Evolutionary conservation across 805 yeast genomes (phyloP).

Genomic region (Ogataea paradorogensis): DNA sequence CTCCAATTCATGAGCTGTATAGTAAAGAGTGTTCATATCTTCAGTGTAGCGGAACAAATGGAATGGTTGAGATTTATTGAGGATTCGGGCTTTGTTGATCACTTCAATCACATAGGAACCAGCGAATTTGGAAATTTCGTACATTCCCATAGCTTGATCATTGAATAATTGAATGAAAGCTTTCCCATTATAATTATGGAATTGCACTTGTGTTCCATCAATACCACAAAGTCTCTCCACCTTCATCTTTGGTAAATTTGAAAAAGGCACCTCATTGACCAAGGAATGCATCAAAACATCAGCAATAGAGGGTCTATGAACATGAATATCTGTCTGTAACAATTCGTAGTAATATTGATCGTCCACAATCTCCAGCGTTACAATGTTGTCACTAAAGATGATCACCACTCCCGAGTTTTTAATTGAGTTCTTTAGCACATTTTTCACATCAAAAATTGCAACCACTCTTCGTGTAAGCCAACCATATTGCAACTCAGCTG

Average conservation of each 20-base stretch:
- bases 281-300: conserved; percentile 88
- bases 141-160: conserved; percentile 22
- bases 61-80: conserved; percentile 80
- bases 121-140: conserved; percentile 24
- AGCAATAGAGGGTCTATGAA: conserved; percentile 57
- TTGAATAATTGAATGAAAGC: conserved; percentile 30
- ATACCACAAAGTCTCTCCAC: conserved; percentile 70
- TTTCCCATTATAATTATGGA: conserved; percentile 34
- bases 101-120: conserved; percentile 49
- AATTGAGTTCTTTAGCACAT: conserved; percentile 25
- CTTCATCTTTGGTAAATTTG: conserved; percentile 60
- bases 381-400: conserved; percentile 75
- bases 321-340: conserved; percentile 12
- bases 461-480: conserved; percentile 87
- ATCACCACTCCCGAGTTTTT: conserved; percentile 56
- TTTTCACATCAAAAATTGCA: conserved; percentile 52
- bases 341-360: conserved; percentile 34
- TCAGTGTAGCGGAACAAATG: conserved; percentile 64
- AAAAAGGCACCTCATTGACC: conserved; percentile 76
- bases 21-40: conserved; percentile 41
- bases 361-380: conserved; percentile 58
- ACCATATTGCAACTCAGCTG: conserved; percentile 78
- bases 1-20: conserved; percentile 64
- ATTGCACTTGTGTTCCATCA: conserved; percentile 49
- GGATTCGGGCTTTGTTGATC: conserved; percentile 64